Base-by-base conservation (phyloP, 345 rosid species). In the Populus alba region DNA sequence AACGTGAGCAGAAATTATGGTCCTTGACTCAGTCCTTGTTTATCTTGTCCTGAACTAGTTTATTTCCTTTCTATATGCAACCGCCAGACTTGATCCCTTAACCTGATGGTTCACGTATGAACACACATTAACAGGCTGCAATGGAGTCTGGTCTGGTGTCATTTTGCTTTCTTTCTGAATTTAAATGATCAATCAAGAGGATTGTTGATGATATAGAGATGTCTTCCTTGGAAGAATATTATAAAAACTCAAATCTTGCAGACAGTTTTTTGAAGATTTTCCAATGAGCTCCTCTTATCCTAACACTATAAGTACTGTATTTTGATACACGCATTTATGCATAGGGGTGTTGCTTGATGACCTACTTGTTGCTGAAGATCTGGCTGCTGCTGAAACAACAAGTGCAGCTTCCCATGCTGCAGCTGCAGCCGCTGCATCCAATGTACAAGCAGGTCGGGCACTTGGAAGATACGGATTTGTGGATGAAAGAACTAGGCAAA, bases 281-380 rank as follows among this genome's bases (percentile, higher is more conserved):
- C 22, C 6, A 27, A 8, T 35, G 49, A 27, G 41, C 17, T 63
- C 37, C 20, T 71, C 23, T 35, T 53, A 9, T 59, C 79, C 11
- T 41, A 38, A 66, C 45, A 29, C 11, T 59, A 6, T 1, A 68
- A 55, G 71, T 25, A 37, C 38, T 43, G 59, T 33, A 43, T 55
- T 41, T 3, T 57, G 17, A 18, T 25, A 23, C 12, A 23, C 75
- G 13, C 78, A 47, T 80, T 81, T 77, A 25, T 87, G 73, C 78
- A 29, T 71, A 94, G 99, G 99, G 71, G 98, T 92, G 81, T 83
- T 96, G 88, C 97, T 94, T 78, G 99, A 94, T 91, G 99, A 96
- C 84, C 87, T 96, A 72, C 92, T 96, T 84, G 97, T 94, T 75
- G 94, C 97, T 79, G 99, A 96, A 85, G 99, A 96, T 86, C 90